phyloP scores from a whole-genome alignment of 331 rosid genomes.

The Ulmus americana region DNA sequence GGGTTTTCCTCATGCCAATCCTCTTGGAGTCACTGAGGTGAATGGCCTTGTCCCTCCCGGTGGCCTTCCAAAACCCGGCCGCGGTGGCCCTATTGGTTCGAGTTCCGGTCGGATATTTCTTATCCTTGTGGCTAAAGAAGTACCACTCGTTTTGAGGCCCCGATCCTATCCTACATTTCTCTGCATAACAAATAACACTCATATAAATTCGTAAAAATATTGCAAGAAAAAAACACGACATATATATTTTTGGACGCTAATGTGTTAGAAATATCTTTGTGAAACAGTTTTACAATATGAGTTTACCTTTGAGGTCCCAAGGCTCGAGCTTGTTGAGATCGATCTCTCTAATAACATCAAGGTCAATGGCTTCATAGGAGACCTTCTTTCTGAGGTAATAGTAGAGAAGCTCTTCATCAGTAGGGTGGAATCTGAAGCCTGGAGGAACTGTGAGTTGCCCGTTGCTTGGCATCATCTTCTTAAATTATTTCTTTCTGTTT shows the following conservation, averaged over 20 bases:
- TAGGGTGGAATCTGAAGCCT: conserved; percentile 90
- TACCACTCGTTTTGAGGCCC: conserved; percentile 98
- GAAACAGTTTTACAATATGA: too few relatives aligned
- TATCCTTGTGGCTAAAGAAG: conserved; percentile 96
- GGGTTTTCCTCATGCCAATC: conserved; percentile 97
- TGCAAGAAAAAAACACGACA: too few relatives aligned
- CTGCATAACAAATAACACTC: conserved; percentile 27
- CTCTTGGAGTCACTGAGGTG: conserved; percentile 58
- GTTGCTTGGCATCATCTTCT: conserved; percentile 44
- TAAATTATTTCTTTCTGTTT: background rate
- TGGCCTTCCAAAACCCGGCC: conserved; percentile 99
- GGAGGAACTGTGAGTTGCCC: conserved; percentile 88
- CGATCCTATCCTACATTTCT: conserved; percentile 84
- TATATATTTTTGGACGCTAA: too few relatives aligned
- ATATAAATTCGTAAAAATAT: too few relatives aligned
- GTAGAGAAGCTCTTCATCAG: conserved; percentile 96
- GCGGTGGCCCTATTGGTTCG: conserved; percentile 86
- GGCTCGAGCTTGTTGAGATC: conserved; percentile 96
- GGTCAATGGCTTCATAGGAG: conserved; percentile 88
- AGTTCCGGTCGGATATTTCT: conserved; percentile 95
- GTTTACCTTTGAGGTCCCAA: conserved; percentile 93
- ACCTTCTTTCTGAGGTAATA: conserved; percentile 93
- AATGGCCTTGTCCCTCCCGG: conserved; percentile 92
- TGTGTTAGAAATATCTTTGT: too few relatives aligned
- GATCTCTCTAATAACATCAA: conserved; percentile 84